Base-by-base conservation (phyloP, 495 filamentous ascomycete genomes). In the Tuber magnatum region DNA sequence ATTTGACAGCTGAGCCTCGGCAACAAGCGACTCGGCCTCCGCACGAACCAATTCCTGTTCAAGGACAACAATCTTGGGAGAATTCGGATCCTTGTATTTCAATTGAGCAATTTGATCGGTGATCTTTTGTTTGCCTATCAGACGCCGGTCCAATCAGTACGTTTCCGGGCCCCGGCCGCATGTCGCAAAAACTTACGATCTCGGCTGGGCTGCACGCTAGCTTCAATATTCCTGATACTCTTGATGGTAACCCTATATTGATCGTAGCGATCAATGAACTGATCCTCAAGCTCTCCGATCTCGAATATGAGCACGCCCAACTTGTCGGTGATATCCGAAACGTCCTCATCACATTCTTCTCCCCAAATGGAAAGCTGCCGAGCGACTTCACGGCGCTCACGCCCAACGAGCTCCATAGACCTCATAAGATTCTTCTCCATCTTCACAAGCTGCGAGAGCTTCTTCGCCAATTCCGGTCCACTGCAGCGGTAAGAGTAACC, bases 341-440 rank as follows among this genome's bases (percentile, higher is more conserved):
- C 96, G 81, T 99, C 96, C 78, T 99, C 95, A 81, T 99, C 95
- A 83, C 93, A 94, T 73, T 88, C 90, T 83, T 99, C 95, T 78
- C 95, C 95, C 95, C 95, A 99, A 84, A 97, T 89, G 51, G 96
- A 98, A 51, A 99, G 88, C 92, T 98, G 96, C 92, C 97, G 93
- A 81, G 95, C 96, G 79, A 97, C 95, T 80, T 98, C 96, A 92
- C 98, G 97, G 77, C 96, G 89, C 87, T 98, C 95, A 78, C 93
- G 90, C 44, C 93, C 92, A 61, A 98, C 95, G 72, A 94, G 87
- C 84, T 98, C 95, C 88, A 99, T 90, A 83, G 94, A 97, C 82
- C 95, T 92, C 95, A 99, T 99, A 70, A 97, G 91, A 82, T 99
- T 98, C 91, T 99, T 99, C 86, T 99, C 95, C 96, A 99, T 98